A percentile compares a stretch with the other conserved stretches of the same genome.
Evolutionary conservation across 129 eudicot species (phyloP).

Genomic region (Artemisia tridentata): DNA sequence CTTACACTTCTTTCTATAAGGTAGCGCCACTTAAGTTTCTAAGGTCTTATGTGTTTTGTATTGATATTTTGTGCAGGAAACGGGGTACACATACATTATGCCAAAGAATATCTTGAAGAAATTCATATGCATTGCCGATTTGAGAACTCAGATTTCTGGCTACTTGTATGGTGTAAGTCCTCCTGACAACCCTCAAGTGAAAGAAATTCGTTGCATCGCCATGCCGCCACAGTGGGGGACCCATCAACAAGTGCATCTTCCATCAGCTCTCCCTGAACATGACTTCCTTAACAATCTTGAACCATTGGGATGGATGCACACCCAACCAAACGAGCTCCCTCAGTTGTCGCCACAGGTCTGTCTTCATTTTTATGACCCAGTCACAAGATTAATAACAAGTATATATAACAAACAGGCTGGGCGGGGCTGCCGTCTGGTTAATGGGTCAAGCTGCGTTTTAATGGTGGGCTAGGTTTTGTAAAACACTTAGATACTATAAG

Average conservation of each 20-base stretch:
- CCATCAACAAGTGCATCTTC: conserved; percentile 96
- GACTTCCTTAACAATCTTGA: conserved; percentile 91
- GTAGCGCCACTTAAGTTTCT: not conserved
- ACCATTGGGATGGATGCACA: conserved; percentile 99
- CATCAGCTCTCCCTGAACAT: conserved; percentile 94
- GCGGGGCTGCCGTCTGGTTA: no score
- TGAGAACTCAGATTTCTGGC: conserved; percentile 87
- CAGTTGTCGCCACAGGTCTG: conserved; percentile 95
- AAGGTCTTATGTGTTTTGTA: not conserved
- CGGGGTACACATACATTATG: conserved; percentile 95
- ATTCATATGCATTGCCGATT: conserved; percentile 91
- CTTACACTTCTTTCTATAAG: not conserved
- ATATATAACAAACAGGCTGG: no score
- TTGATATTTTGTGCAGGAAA: conserved; percentile 58
- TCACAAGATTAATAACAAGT: no score
- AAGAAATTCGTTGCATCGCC: conserved; percentile 92
- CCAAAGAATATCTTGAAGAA: conserved; percentile 95
- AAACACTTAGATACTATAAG: no score
- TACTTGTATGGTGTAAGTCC: conserved; percentile 96
- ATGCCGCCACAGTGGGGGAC: conserved; percentile 99
- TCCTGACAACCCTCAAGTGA: conserved; percentile 98
- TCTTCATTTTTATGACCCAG: not conserved
- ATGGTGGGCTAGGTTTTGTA: no score
- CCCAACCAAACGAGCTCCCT: conserved; percentile 97
- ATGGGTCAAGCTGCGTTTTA: no score